Conservation (phyloP, 805 yeast genomes). For the Helenozyma rhizophorensis region DNA sequence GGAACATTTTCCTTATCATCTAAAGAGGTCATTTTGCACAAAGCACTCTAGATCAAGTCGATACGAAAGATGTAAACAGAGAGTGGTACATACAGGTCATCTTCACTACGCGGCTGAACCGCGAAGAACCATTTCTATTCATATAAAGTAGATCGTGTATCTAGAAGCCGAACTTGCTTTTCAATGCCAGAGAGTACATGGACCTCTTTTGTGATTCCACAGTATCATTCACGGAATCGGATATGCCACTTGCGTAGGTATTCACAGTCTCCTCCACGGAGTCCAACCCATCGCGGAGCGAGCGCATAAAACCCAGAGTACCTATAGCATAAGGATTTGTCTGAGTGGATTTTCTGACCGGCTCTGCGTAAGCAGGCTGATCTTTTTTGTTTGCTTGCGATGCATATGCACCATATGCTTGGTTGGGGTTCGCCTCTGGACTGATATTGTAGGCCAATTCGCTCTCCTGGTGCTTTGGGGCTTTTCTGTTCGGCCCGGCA, state of each 20-base stretch:
- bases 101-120: too few species aligned
- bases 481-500: slow-evolving; percentile 71
- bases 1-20: too few species aligned
- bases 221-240: slow-evolving; percentile 50
- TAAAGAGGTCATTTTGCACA: too few species aligned
- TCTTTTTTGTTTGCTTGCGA: slow-evolving; percentile 2
- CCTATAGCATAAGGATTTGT: slow-evolving; percentile 36
- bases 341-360: slow-evolving; percentile 34
- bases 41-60: too few species aligned
- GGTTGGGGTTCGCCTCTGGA: slow-evolving; percentile 40
- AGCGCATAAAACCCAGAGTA: slow-evolving; percentile 34
- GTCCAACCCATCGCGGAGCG: slow-evolving; percentile 50
- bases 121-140: too few species aligned
- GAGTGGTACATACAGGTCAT: too few species aligned
- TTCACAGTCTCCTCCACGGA: slow-evolving; percentile 50
- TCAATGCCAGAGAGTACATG: slow-evolving; percentile 47
- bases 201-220: slow-evolving; percentile 47
- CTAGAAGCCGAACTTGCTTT: slow-evolving; percentile 50
- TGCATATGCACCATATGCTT: slow-evolving; percentile 24
- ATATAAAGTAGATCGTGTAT: not conserved
- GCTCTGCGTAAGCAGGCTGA: slow-evolving; percentile 40
- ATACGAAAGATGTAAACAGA: too few species aligned
- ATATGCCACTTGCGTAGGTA: slow-evolving; percentile 52
- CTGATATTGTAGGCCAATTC: slow-evolving; percentile 45
- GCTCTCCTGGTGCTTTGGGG: slow-evolving; percentile 56